phyloP scores from a whole-genome alignment of 1,139 yeast genomes.

The Magnusiomyces magnusii region DNA sequence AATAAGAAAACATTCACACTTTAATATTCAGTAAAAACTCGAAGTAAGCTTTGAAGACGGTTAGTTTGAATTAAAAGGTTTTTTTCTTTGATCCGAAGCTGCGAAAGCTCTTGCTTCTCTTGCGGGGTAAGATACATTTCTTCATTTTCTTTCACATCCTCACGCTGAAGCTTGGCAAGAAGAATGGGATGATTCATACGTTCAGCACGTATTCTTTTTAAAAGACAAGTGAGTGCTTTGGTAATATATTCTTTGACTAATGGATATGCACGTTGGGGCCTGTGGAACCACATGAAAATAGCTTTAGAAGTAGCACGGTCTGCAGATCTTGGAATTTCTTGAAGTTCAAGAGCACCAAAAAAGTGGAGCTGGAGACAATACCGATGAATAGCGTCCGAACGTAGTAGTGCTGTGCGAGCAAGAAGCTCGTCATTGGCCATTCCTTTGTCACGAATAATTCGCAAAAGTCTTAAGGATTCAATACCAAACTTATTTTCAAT shows the following conservation, averaged over 20 bases:
- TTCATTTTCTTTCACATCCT: conserved; percentile 82
- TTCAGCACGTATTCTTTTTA: conserved; percentile 49
- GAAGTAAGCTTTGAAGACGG: conserved; percentile 33
- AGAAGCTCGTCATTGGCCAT: conserved; percentile 82
- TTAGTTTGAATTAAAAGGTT: conserved; percentile 30
- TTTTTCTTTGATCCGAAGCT: conserved; percentile 36
- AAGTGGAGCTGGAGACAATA: conserved; percentile 33
- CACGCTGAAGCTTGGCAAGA: conserved; percentile 74
- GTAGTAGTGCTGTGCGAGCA: conserved; percentile 65
- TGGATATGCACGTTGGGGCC: conserved; percentile 44
- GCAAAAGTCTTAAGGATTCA: conserved; percentile 53
- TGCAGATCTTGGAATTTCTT: conserved; percentile 87
- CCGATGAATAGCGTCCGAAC: conserved; percentile 65
- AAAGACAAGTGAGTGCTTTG: conserved; percentile 60
- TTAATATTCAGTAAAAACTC: conserved; percentile 37
- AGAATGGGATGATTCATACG: conserved; percentile 59
- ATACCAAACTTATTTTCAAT: conserved; percentile 41
- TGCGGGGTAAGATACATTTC: conserved; percentile 62
- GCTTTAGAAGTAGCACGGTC: conserved; percentile 92
- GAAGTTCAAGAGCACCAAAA: conserved; percentile 42
- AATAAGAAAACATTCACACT: no score
- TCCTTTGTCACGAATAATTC: conserved; percentile 59
- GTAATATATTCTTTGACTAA: conserved; percentile 49
- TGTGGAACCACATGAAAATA: conserved; percentile 71
- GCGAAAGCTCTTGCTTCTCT: conserved; percentile 64